Evolutionary conservation across 208 protist species (phyloP), one percentile per base, ranked within the genome.

Genomic region (Polymyxa betae): DNA sequence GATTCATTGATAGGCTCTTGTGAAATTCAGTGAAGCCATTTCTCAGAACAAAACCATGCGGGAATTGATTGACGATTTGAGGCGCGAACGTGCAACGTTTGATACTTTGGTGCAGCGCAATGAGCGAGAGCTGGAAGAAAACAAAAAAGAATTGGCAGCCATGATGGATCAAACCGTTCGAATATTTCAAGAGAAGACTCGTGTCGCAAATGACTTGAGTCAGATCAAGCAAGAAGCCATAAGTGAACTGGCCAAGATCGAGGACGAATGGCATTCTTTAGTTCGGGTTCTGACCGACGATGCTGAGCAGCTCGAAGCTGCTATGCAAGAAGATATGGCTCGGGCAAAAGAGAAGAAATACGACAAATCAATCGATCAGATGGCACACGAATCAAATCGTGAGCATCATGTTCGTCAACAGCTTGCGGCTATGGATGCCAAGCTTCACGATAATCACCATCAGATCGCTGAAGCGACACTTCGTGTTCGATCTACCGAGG

Each of bases 21-120:
- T 82, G 72, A 82, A 82, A 35, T 82, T 82, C n/a, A 82, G 72
- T n/a, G 72, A 82, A n/a, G 72, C 72, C 16, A 20, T 82, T 20
- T 82, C 72, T 5, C 72, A 82, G 72, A 82, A 82, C n/a, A 82
- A 82, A 43, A n/a, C 72, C 5, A 82, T 82, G 72, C 72, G 72
- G 72, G 72, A 82, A 43, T 40, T n/a, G 16, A 82, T 82, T 43
- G 72, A 82, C 40, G 72, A 82, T n/a, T n/a, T 82, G 35, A 5
- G 72, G 16, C 72, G 72, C 5, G 72, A 82, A n/a, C 72, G 72
- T 5, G 40, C 16, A 12, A 82, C 72, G 72, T 82, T 82, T n/a
- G 72, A 82, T n/a, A 82, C 35, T 35, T n/a, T 82, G 35, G 72
- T 82, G 72, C 72, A 40, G 35, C 5, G 72, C 16, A 82, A 82